Base-by-base conservation (phyloP, 2,329 filamentous ascomycete species). In the Hymenoscyphus repandus region DNA sequence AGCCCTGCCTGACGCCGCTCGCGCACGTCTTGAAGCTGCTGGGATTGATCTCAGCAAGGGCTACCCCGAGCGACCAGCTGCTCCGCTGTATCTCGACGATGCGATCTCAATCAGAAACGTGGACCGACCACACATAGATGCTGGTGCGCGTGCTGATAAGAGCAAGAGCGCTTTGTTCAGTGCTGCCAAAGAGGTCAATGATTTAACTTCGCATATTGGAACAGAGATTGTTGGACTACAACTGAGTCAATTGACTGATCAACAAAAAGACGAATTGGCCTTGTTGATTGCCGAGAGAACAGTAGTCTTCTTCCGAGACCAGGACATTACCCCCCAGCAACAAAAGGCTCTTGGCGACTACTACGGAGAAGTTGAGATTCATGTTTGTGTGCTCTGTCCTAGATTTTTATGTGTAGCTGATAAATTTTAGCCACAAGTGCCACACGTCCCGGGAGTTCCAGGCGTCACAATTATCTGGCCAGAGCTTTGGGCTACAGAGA, bases 391-490 rank as follows among this genome's bases (percentile, higher is more conserved):
- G 17, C 17, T n/a, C n/a, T n/a, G n/a, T n/a, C n/a, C n/a, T n/a
- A n/a, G n/a, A n/a, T n/a, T n/a, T n/a, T n/a, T n/a, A n/a, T n/a
- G n/a, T 13, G 10, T 12, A 13, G 32, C 44, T 56, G 30, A 59
- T 20, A 9, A n/a, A 12, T 33, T 32, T 3, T 38, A 86, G 80
- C 85, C 85, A 0, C 85, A 88, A 78, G 82, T 80, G 0, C 78
- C 85, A 0, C 81, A 86, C 40, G 84, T 88, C 0, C 85, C 85
- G 0, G 85, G 84, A 1, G 70, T 86, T 0, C 72, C 74, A 0
- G 85, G 84, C 0, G 80, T 82, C 1, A 79, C 75, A 0, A 80
- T 88, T 5, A 83, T 88, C 43, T 88, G 85, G 85, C 85, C 85
- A 0, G 83, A 77, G 32, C 74, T 88, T 0, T 73, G 76, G 62